Evolutionary conservation across 2,329 filamentous ascomycete genomes (phyloP), one percentile per base, ranked within the genome.

Genomic region (Purpureocillium lavendulum): DNA sequence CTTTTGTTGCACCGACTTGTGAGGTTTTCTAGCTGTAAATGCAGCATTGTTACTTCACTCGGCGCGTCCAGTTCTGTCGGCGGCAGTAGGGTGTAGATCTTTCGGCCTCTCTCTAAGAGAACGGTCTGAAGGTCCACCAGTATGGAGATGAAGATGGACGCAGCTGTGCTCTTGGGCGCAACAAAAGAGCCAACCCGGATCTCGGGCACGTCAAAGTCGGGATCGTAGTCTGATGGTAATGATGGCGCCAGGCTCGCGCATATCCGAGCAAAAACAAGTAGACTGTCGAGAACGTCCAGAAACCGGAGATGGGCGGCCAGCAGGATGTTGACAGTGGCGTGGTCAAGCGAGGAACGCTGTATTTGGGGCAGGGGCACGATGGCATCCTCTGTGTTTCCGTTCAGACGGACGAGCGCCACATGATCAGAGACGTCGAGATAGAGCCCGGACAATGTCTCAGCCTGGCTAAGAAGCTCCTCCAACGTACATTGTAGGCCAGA

Each of bases 121-220:
- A 46, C 45, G 11, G 46, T 38, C 21, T 61, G 51, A 17, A 62
- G 46, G 33, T 62, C 58, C 4, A 56, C 42, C 4, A 64, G 24
- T 45, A 62, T 50, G 3, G 55, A 45, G 3, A 55, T 46, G 33
- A 61, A 49, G 48, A 64, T 55, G 7, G 59, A 50, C 5, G 56
- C 54, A 4, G 61, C 59, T 4, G 58, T 54, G 1, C 44, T 43
- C 10, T 53, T 53, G 3, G 58, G 55, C 6, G 60, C 56, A 14
- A 60, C 47, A 34, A 64, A 64, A 2, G 59, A 58, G 2, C 66
- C 66, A 5, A 69, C 57, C 4, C 59, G 58, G 12, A 67, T 59
- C 35, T 66, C 58, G 0, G 65, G 63, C 4, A 67, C 54, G 14
- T 58, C 54, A 30, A 66, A 53, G 6, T 52, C 50, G 1, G 57